Percentiles rank a stretch among this genome's conserved stretches.
Evolutionary conservation across 1,139 yeast species (phyloP).

Genomic region (Saccharomyces hybrid): DNA sequence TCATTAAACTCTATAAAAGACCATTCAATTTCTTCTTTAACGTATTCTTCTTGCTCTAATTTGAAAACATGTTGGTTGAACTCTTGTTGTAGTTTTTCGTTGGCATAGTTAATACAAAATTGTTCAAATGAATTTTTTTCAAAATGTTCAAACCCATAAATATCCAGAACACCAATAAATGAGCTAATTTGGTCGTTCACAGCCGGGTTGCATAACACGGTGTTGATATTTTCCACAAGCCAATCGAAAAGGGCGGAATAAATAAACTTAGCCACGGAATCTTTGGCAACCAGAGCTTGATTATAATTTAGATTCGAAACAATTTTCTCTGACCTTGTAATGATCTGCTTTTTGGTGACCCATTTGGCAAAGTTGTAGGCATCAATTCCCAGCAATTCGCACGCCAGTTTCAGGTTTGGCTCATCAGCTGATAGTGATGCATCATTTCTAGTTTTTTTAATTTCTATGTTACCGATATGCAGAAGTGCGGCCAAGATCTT

Average conservation of each 20-base stretch:
- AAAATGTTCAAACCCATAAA: slow-evolving; percentile 95
- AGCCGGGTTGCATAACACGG: slow-evolving; percentile 73
- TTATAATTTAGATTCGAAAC: slow-evolving; percentile 73
- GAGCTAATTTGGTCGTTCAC: slow-evolving; percentile 52
- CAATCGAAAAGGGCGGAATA: slow-evolving; percentile 94
- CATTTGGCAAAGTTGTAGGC: slow-evolving; percentile 74
- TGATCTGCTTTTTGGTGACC: slow-evolving; percentile 88
- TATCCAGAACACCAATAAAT: slow-evolving; percentile 95
- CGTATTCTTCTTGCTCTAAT: slow-evolving; percentile 91
- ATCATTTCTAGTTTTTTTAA: slow-evolving; percentile 79
- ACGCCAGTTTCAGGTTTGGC: slow-evolving; percentile 74
- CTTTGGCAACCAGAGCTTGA: slow-evolving; percentile 89
- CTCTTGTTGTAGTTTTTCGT: slow-evolving; percentile 95
- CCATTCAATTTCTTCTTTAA: slow-evolving; percentile 93
- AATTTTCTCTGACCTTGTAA: slow-evolving; percentile 86
- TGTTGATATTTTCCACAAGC: slow-evolving; percentile 81
- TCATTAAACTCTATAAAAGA: slow-evolving; percentile 94
- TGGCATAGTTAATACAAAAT: slow-evolving; percentile 95
- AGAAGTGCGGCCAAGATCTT: slow-evolving; percentile 80
- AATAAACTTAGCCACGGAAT: slow-evolving; percentile 90
- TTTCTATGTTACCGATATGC: slow-evolving; percentile 89
- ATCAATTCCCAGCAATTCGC: slow-evolving; percentile 80
- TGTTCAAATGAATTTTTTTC: slow-evolving; percentile 93
- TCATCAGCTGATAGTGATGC: slow-evolving; percentile 82
- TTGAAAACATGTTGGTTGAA: slow-evolving; percentile 97